phyloP scores from a whole-genome alignment of 2,329 filamentous ascomycete genomes.

The Botryotinia convoluta region DNA sequence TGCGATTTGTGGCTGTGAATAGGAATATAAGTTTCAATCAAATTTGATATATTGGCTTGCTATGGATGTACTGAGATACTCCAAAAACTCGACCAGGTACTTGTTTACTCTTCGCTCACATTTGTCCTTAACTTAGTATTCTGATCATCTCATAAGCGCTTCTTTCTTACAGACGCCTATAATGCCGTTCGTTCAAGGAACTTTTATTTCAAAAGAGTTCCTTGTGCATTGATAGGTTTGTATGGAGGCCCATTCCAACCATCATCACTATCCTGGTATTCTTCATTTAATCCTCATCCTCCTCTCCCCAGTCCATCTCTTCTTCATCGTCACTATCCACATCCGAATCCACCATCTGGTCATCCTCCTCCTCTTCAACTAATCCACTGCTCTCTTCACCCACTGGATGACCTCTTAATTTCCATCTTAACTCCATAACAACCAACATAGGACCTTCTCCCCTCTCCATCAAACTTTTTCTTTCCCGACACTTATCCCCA shows the following conservation, averaged over 20 bases:
- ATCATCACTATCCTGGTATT: neutral
- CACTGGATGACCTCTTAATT: neutral
- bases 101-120: neutral
- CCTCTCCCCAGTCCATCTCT: neutral
- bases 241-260: neutral
- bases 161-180: neutral
- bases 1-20: neutral
- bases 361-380: neutral
- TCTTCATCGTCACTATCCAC: neutral
- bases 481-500: conserved; percentile 6
- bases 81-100: neutral
- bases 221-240: neutral
- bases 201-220: neutral
- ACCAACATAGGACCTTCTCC: conserved; percentile 11
- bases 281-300: neutral
- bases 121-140: neutral
- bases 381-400: too few species aligned
- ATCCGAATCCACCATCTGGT: neutral
- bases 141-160: neutral
- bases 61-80: neutral
- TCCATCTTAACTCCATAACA: conserved; percentile 6
- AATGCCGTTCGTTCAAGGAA: too few species aligned
- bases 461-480: neutral
- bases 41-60: neutral
- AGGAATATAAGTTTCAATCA: neutral